A percentile compares a stretch with the other conserved stretches of the same genome.
Conservation (phyloP, 768 basidiomycete species). For the Kwoniella newhampshirensis region DNA sequence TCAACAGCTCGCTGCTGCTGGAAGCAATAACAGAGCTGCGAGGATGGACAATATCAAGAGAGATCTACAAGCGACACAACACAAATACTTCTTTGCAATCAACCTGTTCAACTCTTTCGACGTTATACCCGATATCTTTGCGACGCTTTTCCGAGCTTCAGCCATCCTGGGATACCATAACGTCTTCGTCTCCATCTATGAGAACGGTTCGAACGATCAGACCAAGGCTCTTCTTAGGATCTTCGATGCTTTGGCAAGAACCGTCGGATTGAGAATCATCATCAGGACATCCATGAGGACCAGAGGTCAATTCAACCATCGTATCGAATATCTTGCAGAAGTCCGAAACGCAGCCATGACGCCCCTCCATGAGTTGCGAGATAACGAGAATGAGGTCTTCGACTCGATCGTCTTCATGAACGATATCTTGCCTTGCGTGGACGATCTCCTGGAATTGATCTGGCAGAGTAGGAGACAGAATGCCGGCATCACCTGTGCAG, state of each 20-base stretch:
- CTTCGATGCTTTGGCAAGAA: slow-evolving; percentile 86
- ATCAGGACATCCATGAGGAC: slow-evolving; percentile 91
- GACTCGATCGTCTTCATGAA: slow-evolving; percentile 99
- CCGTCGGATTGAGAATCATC: slow-evolving; percentile 86
- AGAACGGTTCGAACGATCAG: slow-evolving; percentile 98
- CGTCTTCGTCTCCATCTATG: slow-evolving; percentile 97
- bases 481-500: slow-evolving; percentile 96
- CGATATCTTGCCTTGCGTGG: slow-evolving; percentile 95
- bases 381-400: slow-evolving; percentile 88
- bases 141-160: slow-evolving; percentile 90
- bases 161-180: slow-evolving; percentile 94
- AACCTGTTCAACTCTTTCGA: slow-evolving; percentile 99
- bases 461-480: slow-evolving; percentile 91
- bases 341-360: slow-evolving; percentile 98
- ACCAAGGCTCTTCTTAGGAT: slow-evolving; percentile 94
- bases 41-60: slow-evolving; percentile 38
- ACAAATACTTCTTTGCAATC: slow-evolving; percentile 99
- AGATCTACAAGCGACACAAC: slow-evolving; percentile 58
- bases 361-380: slow-evolving; percentile 88
- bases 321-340: slow-evolving; percentile 99
- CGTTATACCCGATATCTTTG: slow-evolving; percentile 93
- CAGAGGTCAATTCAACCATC: slow-evolving; percentile 94
- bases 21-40: slow-evolving; percentile 14
- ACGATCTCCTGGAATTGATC: slow-evolving; percentile 95
- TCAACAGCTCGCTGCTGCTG: slow-evolving; percentile 18